Conservation (phyloP, 306 rosid genomes). For the Canavalia ensiformis region DNA sequence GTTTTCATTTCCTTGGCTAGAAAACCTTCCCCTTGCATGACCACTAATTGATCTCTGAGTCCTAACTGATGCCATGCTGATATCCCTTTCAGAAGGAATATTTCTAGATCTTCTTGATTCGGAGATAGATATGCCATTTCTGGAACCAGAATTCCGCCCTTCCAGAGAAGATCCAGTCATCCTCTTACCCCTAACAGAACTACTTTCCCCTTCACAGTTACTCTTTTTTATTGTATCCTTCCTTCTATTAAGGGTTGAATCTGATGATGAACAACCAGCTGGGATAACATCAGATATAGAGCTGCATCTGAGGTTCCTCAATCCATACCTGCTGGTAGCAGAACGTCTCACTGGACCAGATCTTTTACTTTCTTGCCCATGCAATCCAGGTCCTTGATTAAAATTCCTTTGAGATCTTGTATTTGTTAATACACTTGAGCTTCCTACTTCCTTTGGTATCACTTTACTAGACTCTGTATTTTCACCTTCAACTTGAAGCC, state of each 20-base stretch:
- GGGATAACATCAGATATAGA: conserved; percentile 67
- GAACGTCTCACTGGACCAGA: conserved; percentile 50
- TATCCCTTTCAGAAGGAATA: conserved; percentile 61
- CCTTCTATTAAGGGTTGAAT: conserved; percentile 56
- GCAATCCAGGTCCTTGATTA: conserved; percentile 60
- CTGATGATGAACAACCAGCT: conserved; percentile 63
- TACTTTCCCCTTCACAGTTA: conserved; percentile 70
- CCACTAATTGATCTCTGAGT: conserved; percentile 57
- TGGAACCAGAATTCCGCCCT: conserved; percentile 55
- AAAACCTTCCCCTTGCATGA: conserved; percentile 57
- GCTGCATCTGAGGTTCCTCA: conserved; percentile 73
- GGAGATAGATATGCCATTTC: conserved; percentile 66
- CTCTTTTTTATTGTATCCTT: conserved; percentile 57
- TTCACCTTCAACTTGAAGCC: conserved; percentile 50
- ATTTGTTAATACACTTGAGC: conserved; percentile 60
- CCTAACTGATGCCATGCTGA: conserved; percentile 61
- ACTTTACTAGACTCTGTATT: conserved; percentile 47
- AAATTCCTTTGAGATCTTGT: conserved; percentile 60
- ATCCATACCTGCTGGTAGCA: conserved; percentile 62
- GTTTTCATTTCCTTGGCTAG: conserved; percentile 60
- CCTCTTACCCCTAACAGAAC: conserved; percentile 77
- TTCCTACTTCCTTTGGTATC: conserved; percentile 55
- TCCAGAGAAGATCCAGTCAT: conserved; percentile 54
- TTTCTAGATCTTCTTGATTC: conserved; percentile 68
- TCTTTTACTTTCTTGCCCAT: conserved; percentile 60